Base-by-base conservation (phyloP, 2,329 filamentous ascomycete genomes). In the Zasmidium angulare region DNA sequence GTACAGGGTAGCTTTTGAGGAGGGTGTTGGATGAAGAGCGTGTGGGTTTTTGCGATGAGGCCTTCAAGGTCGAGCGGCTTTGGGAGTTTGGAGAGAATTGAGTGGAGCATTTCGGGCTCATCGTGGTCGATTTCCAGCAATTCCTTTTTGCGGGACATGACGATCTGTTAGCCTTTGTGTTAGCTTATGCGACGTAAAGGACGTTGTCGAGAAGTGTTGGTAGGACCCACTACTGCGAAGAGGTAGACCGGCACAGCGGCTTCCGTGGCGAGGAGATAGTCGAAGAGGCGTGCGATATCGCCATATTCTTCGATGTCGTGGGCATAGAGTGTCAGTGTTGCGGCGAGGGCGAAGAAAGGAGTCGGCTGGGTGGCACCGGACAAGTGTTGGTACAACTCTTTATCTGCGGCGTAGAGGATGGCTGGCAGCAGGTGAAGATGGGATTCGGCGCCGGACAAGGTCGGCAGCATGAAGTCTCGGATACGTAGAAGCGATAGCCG, bases 391-490 rank as follows among this genome's bases (percentile, higher is more conserved):
- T 85, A 89, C 22, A 99, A 81, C 47, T 81, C 78, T 3, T 87
- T 84, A 74, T 97, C 91, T 22, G 87, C 88, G 36, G 81, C 82
- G 63, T 84, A 79, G 23, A 99, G 80, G 57, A 99, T 89, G 57
- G 90, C 86, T 6, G 92, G 93, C 56, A 99, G 87, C 12, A 99
- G 84, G 43, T 86, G 85, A n/a, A 99, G 85, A 75, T 99, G 95
- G 56, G 87, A 83, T 51, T 96, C 81, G 21, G 93, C 91, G 2
- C 92, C 91, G 14, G 85, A 81, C 48, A 99, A 85, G 46, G 86
- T 91, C 9, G 93, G 93, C 11, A 99, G 86, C 95, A 99, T 97
- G 75, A 97, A 99, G 77, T 99, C 95, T 63, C 95, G 87, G 72
- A 99, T 97, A 55, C 92, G 89, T 48, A 98, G 84, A 29, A 93